phyloP scores from a whole-genome alignment of 306 rosid species.

The Morella rubra region DNA sequence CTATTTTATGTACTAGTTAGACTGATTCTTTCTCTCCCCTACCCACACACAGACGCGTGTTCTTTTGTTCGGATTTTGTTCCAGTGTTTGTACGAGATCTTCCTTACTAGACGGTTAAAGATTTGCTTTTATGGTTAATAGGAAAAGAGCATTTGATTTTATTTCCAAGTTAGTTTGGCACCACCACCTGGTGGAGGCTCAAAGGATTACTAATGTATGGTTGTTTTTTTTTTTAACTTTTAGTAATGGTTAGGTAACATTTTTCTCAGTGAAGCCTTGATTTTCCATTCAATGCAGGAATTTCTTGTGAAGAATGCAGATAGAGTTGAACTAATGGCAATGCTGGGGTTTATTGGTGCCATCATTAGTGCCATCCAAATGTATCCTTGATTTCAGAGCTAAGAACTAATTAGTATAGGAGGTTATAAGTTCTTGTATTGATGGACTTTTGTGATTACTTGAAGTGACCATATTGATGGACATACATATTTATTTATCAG shows the following conservation, averaged over 20 bases:
- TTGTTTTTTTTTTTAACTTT: not conserved
- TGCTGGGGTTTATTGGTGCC: slow-evolving; percentile 80
- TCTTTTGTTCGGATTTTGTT: not conserved
- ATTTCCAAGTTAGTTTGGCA: not conserved
- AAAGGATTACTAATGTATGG: not conserved
- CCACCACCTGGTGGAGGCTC: not conserved
- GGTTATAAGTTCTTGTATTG: slow-evolving; percentile 17
- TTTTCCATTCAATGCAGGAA: slow-evolving; percentile 54
- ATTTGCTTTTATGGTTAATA: not conserved
- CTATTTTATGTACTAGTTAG: not conserved
- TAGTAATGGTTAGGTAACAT: not conserved
- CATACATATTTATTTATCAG: not conserved
- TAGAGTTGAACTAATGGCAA: slow-evolving; percentile 83
- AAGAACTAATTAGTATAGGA: slow-evolving; percentile 9
- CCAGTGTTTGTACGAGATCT: not conserved
- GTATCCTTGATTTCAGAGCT: slow-evolving; percentile 63
- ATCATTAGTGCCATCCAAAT: slow-evolving; percentile 84
- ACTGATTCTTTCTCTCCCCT: not conserved
- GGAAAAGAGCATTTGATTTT: not conserved
- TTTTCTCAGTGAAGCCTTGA: not conserved
- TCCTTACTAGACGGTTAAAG: not conserved
- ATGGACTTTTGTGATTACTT: not conserved
- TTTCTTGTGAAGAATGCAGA: slow-evolving; percentile 83
- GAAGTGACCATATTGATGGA: slow-evolving; percentile 12
- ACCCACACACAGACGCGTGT: not conserved